Base-by-base conservation (phyloP, 2,329 filamentous ascomycete species). In the Talaromyces verruculosus region DNA sequence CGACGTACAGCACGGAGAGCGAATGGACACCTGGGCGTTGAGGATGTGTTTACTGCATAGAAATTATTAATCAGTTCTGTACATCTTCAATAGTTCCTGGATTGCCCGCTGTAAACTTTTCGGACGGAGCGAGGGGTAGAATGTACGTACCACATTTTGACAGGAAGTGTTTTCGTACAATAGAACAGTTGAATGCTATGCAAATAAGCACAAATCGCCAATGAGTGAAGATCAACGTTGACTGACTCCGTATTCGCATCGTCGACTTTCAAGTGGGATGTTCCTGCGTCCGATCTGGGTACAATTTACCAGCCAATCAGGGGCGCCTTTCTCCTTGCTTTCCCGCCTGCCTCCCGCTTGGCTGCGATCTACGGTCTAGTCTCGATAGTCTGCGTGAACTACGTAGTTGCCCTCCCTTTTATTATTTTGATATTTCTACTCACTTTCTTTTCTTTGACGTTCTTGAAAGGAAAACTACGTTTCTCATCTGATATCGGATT, bases 21-120 rank as follows among this genome's bases (percentile, higher is more conserved):
- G 91, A 81, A 99, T 96, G 66, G 94, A 84, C 75, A 99, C 95
- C 82, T 99, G 95, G 69, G 94, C 95, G 84, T 99, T 99, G 79
- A 99, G 89, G 75, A 99, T 85, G 84, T 99, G 95, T 86, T 98
- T 98, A 85, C 95, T 97, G 72, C 13, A 43, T 35, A 33, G 33
- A n/a, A 41, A 53, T 35, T 28, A 41, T 35, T 28, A 41, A 43
- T 49, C 13, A 41, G 33, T 41, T 19, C 8, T 25, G 30, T 37
- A 3, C 25, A 39, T 57, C 5, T 57, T 17, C n/a, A 57, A n/a
- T n/a, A 35, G n/a, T 33, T 55, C 28, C 6, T 55, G 49, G 15
- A 15, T 25, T 43, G 35, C 11, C 17, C 28, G 41, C 7, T 8
- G 43, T 17, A 13, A 35, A 45, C 6, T 25, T 35, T 35, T 10